phyloP scores from a whole-genome alignment of 768 basidiomycete genomes.

The Lenzites betulinus region DNA sequence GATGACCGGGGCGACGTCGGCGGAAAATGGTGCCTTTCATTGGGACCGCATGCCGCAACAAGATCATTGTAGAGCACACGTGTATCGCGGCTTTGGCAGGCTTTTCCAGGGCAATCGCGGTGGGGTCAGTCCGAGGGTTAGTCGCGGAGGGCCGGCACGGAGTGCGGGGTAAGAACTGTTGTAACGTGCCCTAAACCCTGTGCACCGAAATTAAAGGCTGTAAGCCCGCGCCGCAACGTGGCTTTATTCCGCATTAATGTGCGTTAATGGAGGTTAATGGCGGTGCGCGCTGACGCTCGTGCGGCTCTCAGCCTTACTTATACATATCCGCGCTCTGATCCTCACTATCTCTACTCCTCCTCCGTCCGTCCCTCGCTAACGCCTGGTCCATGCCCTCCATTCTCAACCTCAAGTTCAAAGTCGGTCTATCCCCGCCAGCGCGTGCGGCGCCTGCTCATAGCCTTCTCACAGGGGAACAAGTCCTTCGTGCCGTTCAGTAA shows the following conservation, averaged over 20 bases:
- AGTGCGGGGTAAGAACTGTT: constrained; percentile 13
- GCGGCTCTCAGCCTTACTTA: background rate
- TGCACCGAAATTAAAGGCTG: too few species aligned
- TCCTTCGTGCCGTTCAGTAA: constrained; percentile 93
- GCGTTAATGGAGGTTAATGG: background rate
- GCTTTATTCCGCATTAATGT: constrained; percentile 4
- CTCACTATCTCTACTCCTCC: constrained; percentile 11
- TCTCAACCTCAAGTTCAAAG: constrained; percentile 87
- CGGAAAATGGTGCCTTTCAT: constrained; percentile 28
- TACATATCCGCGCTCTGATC: constrained; percentile 18
- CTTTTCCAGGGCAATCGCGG: constrained; percentile 4
- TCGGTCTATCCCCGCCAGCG: constrained; percentile 25
- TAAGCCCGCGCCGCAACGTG: constrained; percentile 2
- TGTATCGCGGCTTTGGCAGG: too few species aligned
- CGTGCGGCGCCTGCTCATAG: constrained; percentile 18
- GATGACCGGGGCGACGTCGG: constrained; percentile 28
- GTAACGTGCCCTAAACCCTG: constrained; percentile 6
- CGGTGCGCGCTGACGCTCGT: background rate
- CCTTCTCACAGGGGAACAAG: constrained; percentile 73
- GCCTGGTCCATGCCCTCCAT: constrained; percentile 67
- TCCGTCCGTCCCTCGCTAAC: constrained; percentile 18
- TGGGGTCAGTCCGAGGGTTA: background rate
- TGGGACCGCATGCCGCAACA: constrained; percentile 24
- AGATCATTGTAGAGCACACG: constrained; percentile 22
- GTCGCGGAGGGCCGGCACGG: constrained; percentile 21